Evolutionary conservation across 257 asterid species (phyloP).

Genomic region (Cruciata laevipes): DNA sequence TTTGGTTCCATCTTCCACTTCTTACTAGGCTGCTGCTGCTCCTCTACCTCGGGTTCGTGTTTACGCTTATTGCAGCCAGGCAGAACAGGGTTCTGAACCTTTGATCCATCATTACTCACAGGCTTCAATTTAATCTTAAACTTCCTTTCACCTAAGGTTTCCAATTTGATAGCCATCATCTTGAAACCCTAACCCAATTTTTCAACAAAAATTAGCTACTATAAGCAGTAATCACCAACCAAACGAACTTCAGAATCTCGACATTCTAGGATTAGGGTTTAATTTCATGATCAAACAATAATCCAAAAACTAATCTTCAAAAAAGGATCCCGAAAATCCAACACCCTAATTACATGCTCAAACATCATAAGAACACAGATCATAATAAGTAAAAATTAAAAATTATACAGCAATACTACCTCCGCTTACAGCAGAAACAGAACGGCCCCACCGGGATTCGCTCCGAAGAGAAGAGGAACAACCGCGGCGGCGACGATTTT

Average conservation of each 20-base stretch:
- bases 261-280: background rate
- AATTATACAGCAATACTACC: background rate
- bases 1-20: conserved; percentile 45
- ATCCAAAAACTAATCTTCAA: background rate
- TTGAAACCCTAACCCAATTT: background rate
- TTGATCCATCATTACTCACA: conserved; percentile 13
- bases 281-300: background rate
- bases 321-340: background rate
- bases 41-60: conserved; percentile 25
- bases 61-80: conserved; percentile 43
- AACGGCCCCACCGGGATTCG: background rate
- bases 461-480: background rate
- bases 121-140: conserved; percentile 44
- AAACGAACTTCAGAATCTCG: background rate
- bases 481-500: background rate
- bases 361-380: background rate
- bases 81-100: conserved; percentile 20
- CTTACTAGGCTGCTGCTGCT: conserved; percentile 34
- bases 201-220: background rate
- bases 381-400: background rate
- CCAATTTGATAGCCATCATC: conserved; percentile 26
- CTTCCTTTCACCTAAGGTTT: conserved; percentile 19
- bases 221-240: background rate
- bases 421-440: background rate
- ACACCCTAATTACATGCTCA: background rate